Evolutionary conservation across 768 basidiomycete species (phyloP).

Genomic region (Pleurotus ostreatus): DNA sequence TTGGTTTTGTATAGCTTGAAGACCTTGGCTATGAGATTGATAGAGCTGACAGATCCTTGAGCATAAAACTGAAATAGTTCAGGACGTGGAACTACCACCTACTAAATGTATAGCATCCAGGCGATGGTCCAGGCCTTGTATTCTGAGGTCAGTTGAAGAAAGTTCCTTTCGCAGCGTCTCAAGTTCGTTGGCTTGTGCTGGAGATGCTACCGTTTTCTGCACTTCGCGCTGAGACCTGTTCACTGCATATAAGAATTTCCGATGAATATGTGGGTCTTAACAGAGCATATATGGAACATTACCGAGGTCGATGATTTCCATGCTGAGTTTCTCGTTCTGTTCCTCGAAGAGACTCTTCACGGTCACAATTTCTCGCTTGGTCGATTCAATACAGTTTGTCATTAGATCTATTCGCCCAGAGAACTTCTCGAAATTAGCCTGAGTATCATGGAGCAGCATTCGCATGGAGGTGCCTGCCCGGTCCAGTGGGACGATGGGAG

Average conservation of each 20-base stretch:
- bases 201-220: slow-evolving; percentile 52
- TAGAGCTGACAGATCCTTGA: slow-evolving; percentile 30
- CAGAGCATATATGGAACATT: slow-evolving; percentile 21
- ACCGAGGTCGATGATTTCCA: slow-evolving; percentile 57
- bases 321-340: slow-evolving; percentile 51
- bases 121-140: slow-evolving; percentile 49
- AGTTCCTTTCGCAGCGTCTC: slow-evolving; percentile 39
- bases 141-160: slow-evolving; percentile 21
- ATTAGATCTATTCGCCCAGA: slow-evolving; percentile 53
- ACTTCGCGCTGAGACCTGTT: slow-evolving; percentile 62
- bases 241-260: slow-evolving; percentile 30
- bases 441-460: slow-evolving; percentile 70
- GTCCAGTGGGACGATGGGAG: slow-evolving; percentile 53
- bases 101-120: slow-evolving; percentile 55
- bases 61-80: background rate
- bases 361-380: slow-evolving; percentile 47
- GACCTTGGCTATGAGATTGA: slow-evolving; percentile 47
- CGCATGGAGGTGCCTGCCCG: slow-evolving; percentile 68
- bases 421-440: slow-evolving; percentile 66
- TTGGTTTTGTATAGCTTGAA: slow-evolving; percentile 62
- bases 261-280: slow-evolving; percentile 5
- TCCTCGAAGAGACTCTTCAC: slow-evolving; percentile 56
- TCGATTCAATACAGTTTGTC: slow-evolving; percentile 43
- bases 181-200: slow-evolving; percentile 43
- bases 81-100: slow-evolving; percentile 1